Evolutionary conservation across 192 early-diverging fungal genomes (phyloP).

Genomic region (Coemansia nantahalensis): DNA sequence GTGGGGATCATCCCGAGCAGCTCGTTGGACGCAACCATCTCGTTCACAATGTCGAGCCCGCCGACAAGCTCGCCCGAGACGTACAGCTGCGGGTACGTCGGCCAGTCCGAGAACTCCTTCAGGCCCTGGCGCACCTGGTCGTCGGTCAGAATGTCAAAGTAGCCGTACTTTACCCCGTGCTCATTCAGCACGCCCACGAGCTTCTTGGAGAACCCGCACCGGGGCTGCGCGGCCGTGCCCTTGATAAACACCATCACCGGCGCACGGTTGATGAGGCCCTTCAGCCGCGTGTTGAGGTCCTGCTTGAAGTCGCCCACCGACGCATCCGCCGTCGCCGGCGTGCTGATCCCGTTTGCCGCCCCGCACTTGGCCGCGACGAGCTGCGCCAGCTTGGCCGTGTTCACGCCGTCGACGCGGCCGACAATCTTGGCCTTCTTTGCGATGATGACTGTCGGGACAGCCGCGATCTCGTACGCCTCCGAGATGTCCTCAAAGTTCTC

Average conservation of each 20-base stretch:
- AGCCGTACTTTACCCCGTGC: slow-evolving; percentile 55
- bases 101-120: slow-evolving; percentile 91
- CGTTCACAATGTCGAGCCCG: slow-evolving; percentile 92
- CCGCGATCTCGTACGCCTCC: slow-evolving; percentile 83
- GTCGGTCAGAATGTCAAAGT: slow-evolving; percentile 91
- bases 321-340: slow-evolving; percentile 17
- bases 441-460: slow-evolving; percentile 90
- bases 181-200: slow-evolving; percentile 75
- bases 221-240: slow-evolving; percentile 86
- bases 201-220: slow-evolving; percentile 89
- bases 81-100: slow-evolving; percentile 94
- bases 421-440: slow-evolving; percentile 66
- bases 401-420: slow-evolving; percentile 85
- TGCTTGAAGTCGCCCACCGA: slow-evolving; percentile 60
- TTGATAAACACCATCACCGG: slow-evolving; percentile 97
- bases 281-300: slow-evolving; percentile 69
- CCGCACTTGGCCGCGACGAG: slow-evolving; percentile 52
- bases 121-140: slow-evolving; percentile 89
- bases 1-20: slow-evolving; percentile 62
- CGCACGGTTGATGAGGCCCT: slow-evolving; percentile 63
- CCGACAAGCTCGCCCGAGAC: slow-evolving; percentile 89
- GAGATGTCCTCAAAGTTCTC: slow-evolving; percentile 87
- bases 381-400: slow-evolving; percentile 75
- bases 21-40: slow-evolving; percentile 79
- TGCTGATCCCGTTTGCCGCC: slow-evolving; percentile 22